phyloP scores from a whole-genome alignment of 768 basidiomycete species.

The Cubamyces lactineus region DNA sequence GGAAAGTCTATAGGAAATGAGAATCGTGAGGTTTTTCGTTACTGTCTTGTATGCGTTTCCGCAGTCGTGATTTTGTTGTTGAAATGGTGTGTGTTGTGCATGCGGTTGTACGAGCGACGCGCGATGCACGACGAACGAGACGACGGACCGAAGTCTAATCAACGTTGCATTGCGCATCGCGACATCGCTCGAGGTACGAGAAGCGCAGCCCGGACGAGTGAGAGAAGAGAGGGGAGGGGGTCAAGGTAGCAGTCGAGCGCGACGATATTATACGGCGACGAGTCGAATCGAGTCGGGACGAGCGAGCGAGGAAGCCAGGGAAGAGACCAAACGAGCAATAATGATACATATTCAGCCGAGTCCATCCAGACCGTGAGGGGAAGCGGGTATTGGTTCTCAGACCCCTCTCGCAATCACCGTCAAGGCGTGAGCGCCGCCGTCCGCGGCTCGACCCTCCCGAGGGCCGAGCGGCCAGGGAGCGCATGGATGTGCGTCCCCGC shows the following conservation, averaged over 20 bases:
- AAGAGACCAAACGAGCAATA: constrained; percentile 1
- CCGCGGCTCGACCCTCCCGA: constrained; percentile 6
- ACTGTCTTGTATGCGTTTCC: no score
- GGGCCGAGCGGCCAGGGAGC: constrained; percentile 12
- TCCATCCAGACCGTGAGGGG: background rate
- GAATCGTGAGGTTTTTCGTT: no score
- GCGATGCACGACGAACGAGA: no score
- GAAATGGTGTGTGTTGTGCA: no score
- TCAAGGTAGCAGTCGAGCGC: background rate
- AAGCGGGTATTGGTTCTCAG: no score
- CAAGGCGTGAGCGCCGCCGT: constrained; percentile 21
- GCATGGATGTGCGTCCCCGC: constrained; percentile 1
- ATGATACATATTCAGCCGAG: constrained; percentile 15
- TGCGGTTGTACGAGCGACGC: no score
- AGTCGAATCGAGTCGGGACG: background rate
- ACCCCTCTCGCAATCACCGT: constrained; percentile 1
- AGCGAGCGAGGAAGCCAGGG: background rate
- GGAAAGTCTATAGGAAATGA: background rate
- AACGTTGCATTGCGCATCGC: background rate
- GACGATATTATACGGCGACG: background rate
- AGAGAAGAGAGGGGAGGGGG: background rate
- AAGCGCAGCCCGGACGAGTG: background rate
- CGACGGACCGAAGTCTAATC: no score
- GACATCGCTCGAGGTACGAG: no score
- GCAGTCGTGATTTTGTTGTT: no score